Conservation (phyloP, 208 protist species). For the Crithidia sp. region DNA sequence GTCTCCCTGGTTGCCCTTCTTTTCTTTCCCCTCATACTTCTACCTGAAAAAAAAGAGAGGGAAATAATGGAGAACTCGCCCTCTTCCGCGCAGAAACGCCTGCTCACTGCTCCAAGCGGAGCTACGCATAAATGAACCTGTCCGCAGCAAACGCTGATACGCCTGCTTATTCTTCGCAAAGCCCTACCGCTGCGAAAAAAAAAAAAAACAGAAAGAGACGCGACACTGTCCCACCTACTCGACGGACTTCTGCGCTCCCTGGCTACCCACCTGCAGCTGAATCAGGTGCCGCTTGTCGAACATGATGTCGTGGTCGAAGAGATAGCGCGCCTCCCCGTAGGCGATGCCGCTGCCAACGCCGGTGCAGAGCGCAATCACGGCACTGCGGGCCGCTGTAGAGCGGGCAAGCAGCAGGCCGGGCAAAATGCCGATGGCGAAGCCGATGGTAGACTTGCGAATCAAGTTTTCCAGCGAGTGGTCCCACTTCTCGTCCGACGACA, state of each 20-base stretch:
- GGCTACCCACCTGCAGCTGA: constrained; percentile 34
- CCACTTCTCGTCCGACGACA: constrained; percentile 89
- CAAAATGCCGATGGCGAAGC: constrained; percentile 70
- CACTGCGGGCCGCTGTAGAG: constrained; percentile 56
- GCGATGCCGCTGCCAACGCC: constrained; percentile 84
- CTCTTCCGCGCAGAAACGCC: too few relatives aligned
- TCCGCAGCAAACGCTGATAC: too few relatives aligned
- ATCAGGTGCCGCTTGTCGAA: constrained; percentile 89
- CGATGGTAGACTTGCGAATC: constrained; percentile 87
- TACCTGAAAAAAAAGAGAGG: neutral
- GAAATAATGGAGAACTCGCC: too few relatives aligned
- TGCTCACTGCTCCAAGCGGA: too few relatives aligned
- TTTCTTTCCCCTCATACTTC: neutral
- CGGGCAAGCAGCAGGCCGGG: constrained; percentile 80
- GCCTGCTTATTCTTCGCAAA: too few relatives aligned
- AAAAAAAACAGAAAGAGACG: too few relatives aligned
- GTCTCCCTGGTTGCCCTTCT: neutral
- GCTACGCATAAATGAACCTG: too few relatives aligned
- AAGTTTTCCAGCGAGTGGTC: constrained; percentile 87
- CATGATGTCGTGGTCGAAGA: constrained; percentile 88
- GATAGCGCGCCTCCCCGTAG: constrained; percentile 86
- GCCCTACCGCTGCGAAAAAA: too few relatives aligned
- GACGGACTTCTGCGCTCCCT: constrained; percentile 17
- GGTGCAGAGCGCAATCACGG: constrained; percentile 69
- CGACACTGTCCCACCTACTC: neutral